Percentiles rank a stretch among this genome's conserved stretches.
These are phyloP conservation scores for Globisporangium barbulae DNA, from an alignment of 352 stramenopile genomes.

Conservation along the genomic window DNA sequence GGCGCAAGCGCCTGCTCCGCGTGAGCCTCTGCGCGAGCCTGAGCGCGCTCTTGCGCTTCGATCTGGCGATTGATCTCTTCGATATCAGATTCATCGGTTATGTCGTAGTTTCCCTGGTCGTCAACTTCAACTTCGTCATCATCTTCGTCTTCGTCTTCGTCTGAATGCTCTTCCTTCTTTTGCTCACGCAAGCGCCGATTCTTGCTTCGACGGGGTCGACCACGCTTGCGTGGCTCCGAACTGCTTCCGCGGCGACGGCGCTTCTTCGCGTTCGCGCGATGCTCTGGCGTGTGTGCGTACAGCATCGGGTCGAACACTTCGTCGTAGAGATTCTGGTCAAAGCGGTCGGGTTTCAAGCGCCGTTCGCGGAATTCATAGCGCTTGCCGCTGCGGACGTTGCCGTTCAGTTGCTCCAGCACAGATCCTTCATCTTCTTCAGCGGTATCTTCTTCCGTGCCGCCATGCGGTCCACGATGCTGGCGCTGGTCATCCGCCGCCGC, in stretches of 20 bases:
- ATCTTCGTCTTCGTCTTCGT: constrained; percentile 33
- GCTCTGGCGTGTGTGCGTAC: constrained; percentile 11
- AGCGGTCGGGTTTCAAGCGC: constrained; percentile 47
- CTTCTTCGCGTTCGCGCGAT: constrained; percentile 16
- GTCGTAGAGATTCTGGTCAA: constrained; percentile 66
- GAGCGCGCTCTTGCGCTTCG: constrained; percentile 38
- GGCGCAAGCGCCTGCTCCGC: constrained; percentile 18
- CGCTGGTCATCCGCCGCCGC: constrained; percentile 26
- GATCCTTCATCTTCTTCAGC: constrained; percentile 19
- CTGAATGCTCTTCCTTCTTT: constrained; percentile 22
- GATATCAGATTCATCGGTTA: constrained; percentile 47
- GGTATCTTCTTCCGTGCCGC: constrained; percentile 6
- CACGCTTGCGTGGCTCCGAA: constrained; percentile 10
- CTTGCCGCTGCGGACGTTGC: not conserved
- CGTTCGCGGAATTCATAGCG: constrained; percentile 60
- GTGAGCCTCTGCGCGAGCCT: constrained; percentile 21
- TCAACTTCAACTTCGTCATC: constrained; percentile 23
- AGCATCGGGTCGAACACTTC: constrained; percentile 50
- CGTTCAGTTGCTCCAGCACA: constrained; percentile 11
- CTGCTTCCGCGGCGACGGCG: constrained; percentile 14
- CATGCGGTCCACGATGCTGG: constrained; percentile 5
- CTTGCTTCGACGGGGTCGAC: not conserved
- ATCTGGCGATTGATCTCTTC: constrained; percentile 53
- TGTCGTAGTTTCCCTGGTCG: constrained; percentile 28
- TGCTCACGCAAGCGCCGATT: constrained; percentile 13